Evolutionary conservation across 345 rosid genomes (phyloP), one percentile per base, ranked within the genome.

Genomic region (Eucalyptus marginata): DNA sequence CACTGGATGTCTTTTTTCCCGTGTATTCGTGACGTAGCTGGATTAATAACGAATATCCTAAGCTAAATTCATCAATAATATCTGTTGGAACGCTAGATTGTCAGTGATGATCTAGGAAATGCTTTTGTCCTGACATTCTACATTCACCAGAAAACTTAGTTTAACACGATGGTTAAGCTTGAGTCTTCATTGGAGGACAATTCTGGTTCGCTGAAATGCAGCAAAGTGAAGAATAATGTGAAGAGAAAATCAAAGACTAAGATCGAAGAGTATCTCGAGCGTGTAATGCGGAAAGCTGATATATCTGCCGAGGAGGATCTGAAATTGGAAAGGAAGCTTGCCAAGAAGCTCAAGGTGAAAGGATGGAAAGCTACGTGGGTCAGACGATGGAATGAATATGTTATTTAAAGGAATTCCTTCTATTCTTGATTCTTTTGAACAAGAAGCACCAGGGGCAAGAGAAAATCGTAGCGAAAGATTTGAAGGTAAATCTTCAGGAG

Each of bases 301-400:
- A 58, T 80, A 66, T 89, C 90, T 89, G 92, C 90, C 6, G 91
- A 94, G 18, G 91, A 94, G 86, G 99, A 97, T 94, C 79, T 92
- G 91, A 89, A 89, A 88, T 71, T 96, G 89, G 99, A 98, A 91
- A 97, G 91, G 92, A 95, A 91, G 89, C 97, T 98, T 56, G 98
- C 97, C 15, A 97, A 95, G 96, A 97, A 94, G 91, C 98, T 98
- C 87, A 96, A 94, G 92, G 95, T 94, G 71, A 4, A 98, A 98
- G 88, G 91, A 88, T 56, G 96, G 98, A 33, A 92, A 93, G 88
- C 89, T 95, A 90, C 91, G 95, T 90, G 97, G 95, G 44, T 83
- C 87, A 87, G 96, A 96, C 90, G 96, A 96, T 90, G 95, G 93
- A 36, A 87, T 97, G 59, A 93, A 94, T 89, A 49, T 86, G 43